phyloP scores from a whole-genome alignment of 805 yeast species.

The Monosporozyma siamensis region DNA sequence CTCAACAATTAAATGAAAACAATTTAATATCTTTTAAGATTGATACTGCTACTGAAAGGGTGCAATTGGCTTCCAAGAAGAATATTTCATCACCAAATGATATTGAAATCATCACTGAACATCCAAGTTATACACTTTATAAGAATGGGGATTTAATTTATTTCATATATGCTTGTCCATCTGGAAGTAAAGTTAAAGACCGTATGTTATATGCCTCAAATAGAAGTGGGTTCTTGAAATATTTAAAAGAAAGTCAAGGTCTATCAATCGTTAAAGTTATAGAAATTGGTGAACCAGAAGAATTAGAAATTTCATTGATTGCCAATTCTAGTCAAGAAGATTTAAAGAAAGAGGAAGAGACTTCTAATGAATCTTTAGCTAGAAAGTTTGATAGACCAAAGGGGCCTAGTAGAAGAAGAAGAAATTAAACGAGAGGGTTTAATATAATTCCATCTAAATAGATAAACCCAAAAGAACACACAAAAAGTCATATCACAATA shows the following conservation, averaged over 20 bases:
- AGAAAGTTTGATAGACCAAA: conserved; percentile 49
- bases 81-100: conserved; percentile 23
- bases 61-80: conserved; percentile 30
- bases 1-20: conserved; percentile 29
- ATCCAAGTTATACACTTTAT: conserved; percentile 54
- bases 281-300: conserved; percentile 68
- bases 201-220: conserved; percentile 90
- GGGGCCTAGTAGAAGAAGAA: conserved; percentile 54
- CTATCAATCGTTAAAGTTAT: conserved; percentile 39
- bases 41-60: conserved; percentile 40
- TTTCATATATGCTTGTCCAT: conserved; percentile 83
- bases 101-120: conserved; percentile 31
- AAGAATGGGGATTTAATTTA: conserved; percentile 35
- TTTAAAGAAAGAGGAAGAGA: conserved; percentile 24
- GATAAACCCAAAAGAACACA: no score
- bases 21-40: conserved; percentile 43
- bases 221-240: conserved; percentile 48
- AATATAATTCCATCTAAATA: no score
- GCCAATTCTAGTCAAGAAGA: conserved; percentile 22
- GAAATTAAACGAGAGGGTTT: neutral
- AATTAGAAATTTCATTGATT: conserved; percentile 42
- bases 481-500: no score
- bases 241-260: conserved; percentile 34
- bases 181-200: conserved; percentile 80
- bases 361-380: conserved; percentile 8